Evolutionary conservation across 2,329 filamentous ascomycete species (phyloP).

Genomic region (Diplodia corticola): DNA sequence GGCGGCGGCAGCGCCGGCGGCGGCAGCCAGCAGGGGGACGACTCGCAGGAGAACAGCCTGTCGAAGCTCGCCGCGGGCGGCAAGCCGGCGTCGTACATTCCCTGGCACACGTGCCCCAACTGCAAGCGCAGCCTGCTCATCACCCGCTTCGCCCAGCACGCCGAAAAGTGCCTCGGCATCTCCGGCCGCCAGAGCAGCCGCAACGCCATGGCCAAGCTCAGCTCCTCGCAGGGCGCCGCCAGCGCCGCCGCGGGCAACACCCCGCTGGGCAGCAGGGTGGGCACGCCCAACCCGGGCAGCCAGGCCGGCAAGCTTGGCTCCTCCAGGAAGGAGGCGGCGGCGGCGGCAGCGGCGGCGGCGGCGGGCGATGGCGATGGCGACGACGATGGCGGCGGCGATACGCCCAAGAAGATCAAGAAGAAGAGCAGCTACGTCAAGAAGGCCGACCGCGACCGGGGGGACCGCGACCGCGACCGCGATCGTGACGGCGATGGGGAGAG

Average conservation of each 20-base stretch:
- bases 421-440: slow-evolving; percentile 46
- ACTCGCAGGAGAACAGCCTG: slow-evolving; percentile 36
- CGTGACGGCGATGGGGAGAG: slow-evolving; percentile 35
- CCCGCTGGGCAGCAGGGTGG: slow-evolving; percentile 45
- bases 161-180: slow-evolving; percentile 62
- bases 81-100: slow-evolving; percentile 48
- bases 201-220: slow-evolving; percentile 51
- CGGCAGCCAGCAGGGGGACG: slow-evolving; percentile 38
- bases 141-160: slow-evolving; percentile 60
- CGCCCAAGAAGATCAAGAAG: slow-evolving; percentile 52
- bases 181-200: slow-evolving; percentile 54
- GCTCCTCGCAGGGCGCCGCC: slow-evolving; percentile 26
- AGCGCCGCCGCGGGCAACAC: slow-evolving; percentile 45
- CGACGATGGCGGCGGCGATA: slow-evolving; percentile 44
- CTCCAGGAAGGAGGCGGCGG: slow-evolving; percentile 34
- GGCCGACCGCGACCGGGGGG: slow-evolving; percentile 41
- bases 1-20: slow-evolving; percentile 37
- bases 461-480: slow-evolving; percentile 33
- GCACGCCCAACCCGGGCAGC: slow-evolving; percentile 42
- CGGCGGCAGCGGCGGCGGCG: slow-evolving; percentile 31
- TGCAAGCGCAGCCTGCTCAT: slow-evolving; percentile 63
- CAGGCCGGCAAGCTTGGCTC: slow-evolving; percentile 34
- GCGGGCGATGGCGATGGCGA: slow-evolving; percentile 32
- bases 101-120: slow-evolving; percentile 59
- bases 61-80: slow-evolving; percentile 53